Base-by-base conservation (phyloP, 805 yeast species). In the Wickerhamomyces hampshirensis region DNA sequence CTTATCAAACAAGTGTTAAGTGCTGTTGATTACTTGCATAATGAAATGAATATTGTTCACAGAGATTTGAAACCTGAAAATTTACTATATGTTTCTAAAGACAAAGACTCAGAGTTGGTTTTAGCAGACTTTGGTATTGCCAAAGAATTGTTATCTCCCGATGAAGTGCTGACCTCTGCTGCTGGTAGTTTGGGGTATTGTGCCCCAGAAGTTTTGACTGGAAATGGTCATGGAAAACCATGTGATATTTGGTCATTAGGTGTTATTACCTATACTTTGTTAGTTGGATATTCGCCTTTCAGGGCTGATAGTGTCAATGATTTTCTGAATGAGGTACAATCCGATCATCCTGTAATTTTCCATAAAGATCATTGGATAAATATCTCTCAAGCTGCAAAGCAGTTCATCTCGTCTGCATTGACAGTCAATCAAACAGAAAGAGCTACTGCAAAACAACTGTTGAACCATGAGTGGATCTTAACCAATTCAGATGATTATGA, bases 101-200 rank as follows among this genome's bases (percentile, higher is more conserved):
- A 68, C n/a, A 72, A 68, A 11, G 69, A 78, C 43, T 80, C 95
- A 7, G 78, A 75, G 37, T 69, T 91, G 24, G 96, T 89, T 9
- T 67, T 91, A 45, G 96, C 97, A 1, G 98, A 91, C 63, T 91
- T 91, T 60, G 98, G 98, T 33, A 93, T 91, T 43, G 96, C 98
- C 23, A 86, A 86, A 58, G 72, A 75, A 49, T 64, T 91, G 45
- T 67, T 69, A 40, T 59, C 68, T 10, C 70, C 76, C 4, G 73
- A 77, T 47, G 86, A 83, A 38, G 64, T 75, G 41, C 66, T 86
- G 40, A 77, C 71, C 23, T 66, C 81, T 16, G 80, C 84, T 28
- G 95, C 96, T 1, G 98, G 98, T 1, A 84, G 96, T 1, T 80
- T 86, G 60, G 98, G 98, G 2, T 91, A 91, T 58, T 96, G 95